Percentiles rank a stretch among this genome's conserved stretches.
Evolutionary conservation across 352 stramenopile species (phyloP).

Genomic region (Pythium dissotocum): DNA sequence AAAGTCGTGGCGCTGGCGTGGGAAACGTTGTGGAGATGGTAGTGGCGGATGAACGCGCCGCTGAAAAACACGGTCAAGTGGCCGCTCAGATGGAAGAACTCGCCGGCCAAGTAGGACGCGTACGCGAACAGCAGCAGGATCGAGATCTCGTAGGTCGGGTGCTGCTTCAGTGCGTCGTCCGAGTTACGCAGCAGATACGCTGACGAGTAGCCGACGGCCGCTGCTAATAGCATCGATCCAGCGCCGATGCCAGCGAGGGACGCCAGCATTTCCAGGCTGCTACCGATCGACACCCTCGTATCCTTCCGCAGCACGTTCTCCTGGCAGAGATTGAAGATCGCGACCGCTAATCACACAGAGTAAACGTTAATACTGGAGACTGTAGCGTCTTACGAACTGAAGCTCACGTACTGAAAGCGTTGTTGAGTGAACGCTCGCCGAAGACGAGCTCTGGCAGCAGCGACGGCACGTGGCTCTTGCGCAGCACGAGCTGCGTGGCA

Average conservation of each 20-base stretch:
- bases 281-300: constrained; percentile 19
- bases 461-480: constrained; percentile 71
- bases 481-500: constrained; percentile 91
- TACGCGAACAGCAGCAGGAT: constrained; percentile 76
- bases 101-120: constrained; percentile 67
- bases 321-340: constrained; percentile 33
- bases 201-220: constrained; percentile 45
- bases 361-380: too few species aligned
- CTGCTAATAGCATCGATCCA: constrained; percentile 46
- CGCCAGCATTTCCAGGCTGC: constrained; percentile 19
- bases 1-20: constrained; percentile 34
- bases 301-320: constrained; percentile 39
- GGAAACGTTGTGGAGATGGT: constrained; percentile 44
- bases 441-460: constrained; percentile 83
- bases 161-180: constrained; percentile 44
- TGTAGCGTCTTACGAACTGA: too few species aligned
- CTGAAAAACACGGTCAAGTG: constrained; percentile 93
- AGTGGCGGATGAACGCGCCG: constrained; percentile 46
- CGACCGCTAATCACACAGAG: constrained; percentile 22
- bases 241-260: constrained; percentile 34
- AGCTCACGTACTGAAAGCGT: constrained; percentile 66
- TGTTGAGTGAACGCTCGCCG: constrained; percentile 87
- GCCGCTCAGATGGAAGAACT: constrained; percentile 73
- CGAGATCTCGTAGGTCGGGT: constrained; percentile 64
- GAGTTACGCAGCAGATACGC: constrained; percentile 39